These are phyloP conservation scores for Phaeoacremonium minimum DNA, from an alignment of 2,329 filamentous ascomycete genomes.

Conservation along the genomic window DNA sequence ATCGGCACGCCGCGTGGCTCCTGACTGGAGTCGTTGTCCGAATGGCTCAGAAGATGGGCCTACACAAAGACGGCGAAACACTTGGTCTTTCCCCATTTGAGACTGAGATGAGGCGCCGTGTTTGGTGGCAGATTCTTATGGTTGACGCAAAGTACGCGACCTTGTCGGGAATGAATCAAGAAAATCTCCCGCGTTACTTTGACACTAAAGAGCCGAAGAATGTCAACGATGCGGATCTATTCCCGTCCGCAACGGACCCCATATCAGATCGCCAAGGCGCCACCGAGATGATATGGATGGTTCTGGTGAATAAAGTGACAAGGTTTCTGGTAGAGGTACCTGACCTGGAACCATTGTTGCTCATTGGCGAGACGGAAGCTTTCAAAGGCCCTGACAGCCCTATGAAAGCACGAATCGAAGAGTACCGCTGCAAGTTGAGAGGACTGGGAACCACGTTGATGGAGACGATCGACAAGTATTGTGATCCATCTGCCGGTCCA, in stretches of 20 bases:
- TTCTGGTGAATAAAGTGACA: slow-evolving; percentile 45
- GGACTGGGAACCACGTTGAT: slow-evolving; percentile 36
- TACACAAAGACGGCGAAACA: slow-evolving; percentile 57
- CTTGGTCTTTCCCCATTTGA: slow-evolving; percentile 58
- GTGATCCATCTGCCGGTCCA: slow-evolving; percentile 47
- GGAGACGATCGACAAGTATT: slow-evolving; percentile 42
- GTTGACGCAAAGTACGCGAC: slow-evolving; percentile 54
- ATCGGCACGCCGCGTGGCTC: slow-evolving; percentile 56
- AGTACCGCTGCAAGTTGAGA: slow-evolving; percentile 35
- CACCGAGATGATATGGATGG: slow-evolving; percentile 56
- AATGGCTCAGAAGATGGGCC: slow-evolving; percentile 63
- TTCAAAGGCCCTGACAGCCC: slow-evolving; percentile 16
- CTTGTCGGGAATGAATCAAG: slow-evolving; percentile 51
- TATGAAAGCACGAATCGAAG: slow-evolving; percentile 28
- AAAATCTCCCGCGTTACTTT: slow-evolving; percentile 45
- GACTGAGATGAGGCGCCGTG: slow-evolving; percentile 61
- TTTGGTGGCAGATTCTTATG: slow-evolving; percentile 63
- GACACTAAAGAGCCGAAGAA: slow-evolving; percentile 54
- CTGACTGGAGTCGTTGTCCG: slow-evolving; percentile 58
- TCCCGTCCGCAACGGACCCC: slow-evolving; percentile 46
- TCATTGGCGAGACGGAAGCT: slow-evolving; percentile 34
- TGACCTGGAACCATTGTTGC: slow-evolving; percentile 43
- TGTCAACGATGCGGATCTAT: slow-evolving; percentile 55
- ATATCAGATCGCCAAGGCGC: slow-evolving; percentile 49
- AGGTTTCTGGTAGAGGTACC: slow-evolving; percentile 43